These are phyloP conservation scores for Sporisorium scitamineum DNA, from an alignment of 1,284 basidiomycete genomes.

Conservation along the genomic window DNA sequence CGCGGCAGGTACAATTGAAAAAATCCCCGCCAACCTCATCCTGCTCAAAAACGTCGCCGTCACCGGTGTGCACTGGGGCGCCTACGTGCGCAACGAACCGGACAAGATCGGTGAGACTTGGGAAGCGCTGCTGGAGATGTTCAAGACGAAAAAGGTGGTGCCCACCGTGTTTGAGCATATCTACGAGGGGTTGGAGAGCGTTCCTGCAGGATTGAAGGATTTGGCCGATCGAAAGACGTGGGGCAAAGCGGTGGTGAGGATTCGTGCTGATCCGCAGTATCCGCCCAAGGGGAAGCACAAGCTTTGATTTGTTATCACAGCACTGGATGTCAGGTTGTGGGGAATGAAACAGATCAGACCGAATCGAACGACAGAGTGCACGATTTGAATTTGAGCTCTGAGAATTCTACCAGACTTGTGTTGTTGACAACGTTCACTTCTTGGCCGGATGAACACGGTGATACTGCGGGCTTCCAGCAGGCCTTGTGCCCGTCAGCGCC, in stretches of 20 bases:
- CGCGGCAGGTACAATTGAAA: conserved; percentile 64
- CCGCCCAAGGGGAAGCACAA: conserved; percentile 56
- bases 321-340: not conserved
- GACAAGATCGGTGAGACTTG: conserved; percentile 78
- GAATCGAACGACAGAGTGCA: not conserved
- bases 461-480: conserved; percentile 58
- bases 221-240: conserved; percentile 84
- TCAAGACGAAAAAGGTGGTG: conserved; percentile 77
- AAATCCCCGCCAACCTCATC: conserved; percentile 77
- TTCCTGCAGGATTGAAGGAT: conserved; percentile 74
- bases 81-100: conserved; percentile 73
- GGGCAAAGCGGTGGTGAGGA: conserved; percentile 85
- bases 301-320: conserved; percentile 19
- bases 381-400: not conserved
- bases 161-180: conserved; percentile 81
- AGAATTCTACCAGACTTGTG: not conserved
- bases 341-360: not conserved
- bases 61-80: conserved; percentile 61
- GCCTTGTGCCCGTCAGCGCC: conserved; percentile 41
- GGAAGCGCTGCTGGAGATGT: conserved; percentile 79
- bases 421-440: not conserved
- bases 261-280: conserved; percentile 69
- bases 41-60: conserved; percentile 84
- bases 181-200: conserved; percentile 79
- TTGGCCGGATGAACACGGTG: conserved; percentile 49